Evolutionary conservation across 257 asterid genomes (phyloP).

Genomic region (Coffea eugenioides): DNA sequence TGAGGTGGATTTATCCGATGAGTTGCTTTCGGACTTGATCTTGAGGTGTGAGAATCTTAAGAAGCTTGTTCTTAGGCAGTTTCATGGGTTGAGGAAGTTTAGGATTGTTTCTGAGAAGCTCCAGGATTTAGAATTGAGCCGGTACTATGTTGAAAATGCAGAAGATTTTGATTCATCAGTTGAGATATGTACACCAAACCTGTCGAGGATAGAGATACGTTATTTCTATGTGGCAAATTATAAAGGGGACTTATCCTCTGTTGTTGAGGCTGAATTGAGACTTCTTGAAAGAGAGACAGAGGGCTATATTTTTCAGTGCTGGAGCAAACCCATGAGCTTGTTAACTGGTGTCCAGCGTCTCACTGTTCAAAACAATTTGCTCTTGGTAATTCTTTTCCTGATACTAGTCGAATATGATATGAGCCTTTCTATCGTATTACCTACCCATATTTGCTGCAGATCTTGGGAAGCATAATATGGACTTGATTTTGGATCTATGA

Average conservation of each 20-base stretch:
- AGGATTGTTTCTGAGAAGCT: conserved; percentile 1
- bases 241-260: not conserved
- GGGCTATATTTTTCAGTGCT: not conserved
- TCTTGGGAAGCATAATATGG: no score
- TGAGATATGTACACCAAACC: conserved; percentile 1
- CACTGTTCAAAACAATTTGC: not conserved
- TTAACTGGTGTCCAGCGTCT: conserved; percentile 1
- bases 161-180: not conserved
- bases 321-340: not conserved
- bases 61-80: not conserved
- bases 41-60: not conserved
- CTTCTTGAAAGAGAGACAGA: not conserved
- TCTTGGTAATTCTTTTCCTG: not conserved
- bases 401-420: no score
- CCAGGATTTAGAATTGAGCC: not conserved
- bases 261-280: not conserved
- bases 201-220: not conserved
- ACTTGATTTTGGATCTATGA: no score
- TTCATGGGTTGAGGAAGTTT: conserved; percentile 1
- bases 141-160: not conserved
- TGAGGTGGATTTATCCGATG: no score
- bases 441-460: no score
- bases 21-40: no score
- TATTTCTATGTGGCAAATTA: not conserved
- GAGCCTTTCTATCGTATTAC: no score